Conservation (phyloP, 495 filamentous ascomycete species). For the Aspergillus funiculosus region DNA sequence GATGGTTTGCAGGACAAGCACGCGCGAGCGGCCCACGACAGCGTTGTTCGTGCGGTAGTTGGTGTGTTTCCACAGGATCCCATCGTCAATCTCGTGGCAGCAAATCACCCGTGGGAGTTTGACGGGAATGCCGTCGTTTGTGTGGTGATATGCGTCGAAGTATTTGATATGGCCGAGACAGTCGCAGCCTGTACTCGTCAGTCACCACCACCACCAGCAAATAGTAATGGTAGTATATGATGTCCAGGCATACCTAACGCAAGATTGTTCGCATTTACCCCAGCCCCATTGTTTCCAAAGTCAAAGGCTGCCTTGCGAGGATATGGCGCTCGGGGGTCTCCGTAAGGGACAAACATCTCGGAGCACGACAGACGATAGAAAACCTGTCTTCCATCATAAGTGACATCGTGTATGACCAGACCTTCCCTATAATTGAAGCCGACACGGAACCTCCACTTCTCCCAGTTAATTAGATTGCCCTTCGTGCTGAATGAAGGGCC, state of each 20-base stretch:
- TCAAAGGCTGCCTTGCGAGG: conserved; percentile 66
- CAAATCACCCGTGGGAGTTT: conserved; percentile 55
- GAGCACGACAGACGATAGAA: conserved; percentile 66
- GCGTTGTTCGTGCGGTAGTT: conserved; percentile 59
- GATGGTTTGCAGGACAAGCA: conserved; percentile 64
- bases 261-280: conserved; percentile 63
- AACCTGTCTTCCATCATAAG: conserved; percentile 59
- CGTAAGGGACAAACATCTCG: conserved; percentile 70
- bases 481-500: conserved; percentile 59
- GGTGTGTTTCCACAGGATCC: conserved; percentile 65
- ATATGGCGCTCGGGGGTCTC: conserved; percentile 58
- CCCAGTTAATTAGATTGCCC: conserved; percentile 49
- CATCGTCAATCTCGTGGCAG: conserved; percentile 61
- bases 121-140: conserved; percentile 44
- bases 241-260: not conserved
- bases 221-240: not conserved
- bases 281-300: conserved; percentile 61
- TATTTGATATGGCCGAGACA: conserved; percentile 63
- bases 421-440: conserved; percentile 63
- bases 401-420: conserved; percentile 56
- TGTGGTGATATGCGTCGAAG: conserved; percentile 51
- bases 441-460: conserved; percentile 62
- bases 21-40: conserved; percentile 49
- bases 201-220: not conserved
- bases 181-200: conserved; percentile 44